These are phyloP conservation scores for Gliomastix tumulicola DNA, from an alignment of 2,329 filamentous ascomycete genomes.

Conservation along the genomic window DNA sequence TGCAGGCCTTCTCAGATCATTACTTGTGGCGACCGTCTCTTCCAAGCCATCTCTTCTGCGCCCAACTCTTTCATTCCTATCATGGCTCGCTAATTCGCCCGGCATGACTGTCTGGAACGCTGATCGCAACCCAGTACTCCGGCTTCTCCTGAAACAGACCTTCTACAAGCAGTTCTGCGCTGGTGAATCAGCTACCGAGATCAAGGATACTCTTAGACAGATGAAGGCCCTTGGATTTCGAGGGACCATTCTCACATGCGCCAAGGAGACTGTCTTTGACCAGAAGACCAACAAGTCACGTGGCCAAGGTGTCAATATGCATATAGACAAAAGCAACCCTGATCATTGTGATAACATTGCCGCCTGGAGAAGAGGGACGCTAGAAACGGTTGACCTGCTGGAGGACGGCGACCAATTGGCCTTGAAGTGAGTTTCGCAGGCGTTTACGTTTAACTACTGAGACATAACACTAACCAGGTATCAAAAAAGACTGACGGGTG, in stretches of 20 bases:
- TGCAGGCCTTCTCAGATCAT: not conserved
- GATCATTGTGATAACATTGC: conserved; percentile 21
- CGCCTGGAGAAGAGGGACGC: conserved; percentile 21
- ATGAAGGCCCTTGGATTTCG: conserved; percentile 42
- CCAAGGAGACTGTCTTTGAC: conserved; percentile 33
- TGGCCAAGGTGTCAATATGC: conserved; percentile 16
- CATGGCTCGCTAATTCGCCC: not conserved
- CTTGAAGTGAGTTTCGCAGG: conserved; percentile 25
- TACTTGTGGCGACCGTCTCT: not conserved
- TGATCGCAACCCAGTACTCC: conserved; percentile 41
- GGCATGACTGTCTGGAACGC: conserved; percentile 29
- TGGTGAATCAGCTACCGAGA: conserved; percentile 39
- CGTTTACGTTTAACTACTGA: too few relatives aligned
- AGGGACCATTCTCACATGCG: conserved; percentile 51
- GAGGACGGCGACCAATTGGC: conserved; percentile 26
- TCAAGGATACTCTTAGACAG: conserved; percentile 30
- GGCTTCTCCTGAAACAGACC: conserved; percentile 38
- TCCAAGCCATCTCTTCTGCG: not conserved
- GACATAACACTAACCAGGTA: not conserved
- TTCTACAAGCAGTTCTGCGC: conserved; percentile 51
- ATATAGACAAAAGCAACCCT: too few relatives aligned
- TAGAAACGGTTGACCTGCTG: conserved; percentile 21
- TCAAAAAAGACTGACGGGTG: conserved; percentile 27
- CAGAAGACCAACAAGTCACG: conserved; percentile 17
- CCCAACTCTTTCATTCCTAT: not conserved